Conservation (phyloP, 1,284 basidiomycete species). For the Heterobasidion parviporum region DNA sequence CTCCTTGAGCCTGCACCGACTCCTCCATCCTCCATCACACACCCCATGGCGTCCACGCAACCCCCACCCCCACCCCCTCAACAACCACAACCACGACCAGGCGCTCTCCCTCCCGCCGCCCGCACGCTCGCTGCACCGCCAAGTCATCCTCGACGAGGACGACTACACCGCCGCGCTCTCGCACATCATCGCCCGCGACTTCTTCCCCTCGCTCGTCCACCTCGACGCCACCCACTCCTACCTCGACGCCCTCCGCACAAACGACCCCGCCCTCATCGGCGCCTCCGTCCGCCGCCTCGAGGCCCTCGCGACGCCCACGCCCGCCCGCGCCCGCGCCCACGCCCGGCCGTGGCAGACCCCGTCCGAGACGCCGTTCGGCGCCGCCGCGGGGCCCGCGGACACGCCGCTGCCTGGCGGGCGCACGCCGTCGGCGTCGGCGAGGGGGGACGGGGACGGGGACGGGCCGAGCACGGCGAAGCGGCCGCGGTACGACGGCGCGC, state of each 20-base stretch:
- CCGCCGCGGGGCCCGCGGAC: slow-evolving; percentile 39
- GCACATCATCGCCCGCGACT: slow-evolving; percentile 92
- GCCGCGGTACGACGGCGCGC: slow-evolving; percentile 44
- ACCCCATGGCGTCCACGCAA: no score
- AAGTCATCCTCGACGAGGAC: slow-evolving; percentile 85
- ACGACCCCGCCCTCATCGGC: slow-evolving; percentile 67
- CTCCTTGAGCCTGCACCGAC: no score
- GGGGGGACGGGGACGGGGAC: background rate
- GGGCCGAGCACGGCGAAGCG: slow-evolving; percentile 35
- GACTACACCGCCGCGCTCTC: slow-evolving; percentile 92
- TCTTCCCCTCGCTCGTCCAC: slow-evolving; percentile 88
- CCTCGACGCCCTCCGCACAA: slow-evolving; percentile 66
- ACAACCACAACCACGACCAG: background rate
- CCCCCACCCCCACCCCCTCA: background rate
- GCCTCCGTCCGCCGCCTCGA: slow-evolving; percentile 69
- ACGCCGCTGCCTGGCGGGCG: slow-evolving; percentile 58
- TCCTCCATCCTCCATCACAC: no score
- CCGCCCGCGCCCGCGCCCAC: slow-evolving; percentile 37
- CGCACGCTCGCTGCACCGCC: slow-evolving; percentile 56
- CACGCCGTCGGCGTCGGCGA: slow-evolving; percentile 22
- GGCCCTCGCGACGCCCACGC: slow-evolving; percentile 28
- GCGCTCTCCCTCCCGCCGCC: no score
- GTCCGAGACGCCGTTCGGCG: slow-evolving; percentile 57
- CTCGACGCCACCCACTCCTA: slow-evolving; percentile 83
- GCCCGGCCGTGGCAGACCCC: slow-evolving; percentile 42